Conservation (phyloP, 2,329 filamentous ascomycete genomes). For the Fusarium subtropicale region DNA sequence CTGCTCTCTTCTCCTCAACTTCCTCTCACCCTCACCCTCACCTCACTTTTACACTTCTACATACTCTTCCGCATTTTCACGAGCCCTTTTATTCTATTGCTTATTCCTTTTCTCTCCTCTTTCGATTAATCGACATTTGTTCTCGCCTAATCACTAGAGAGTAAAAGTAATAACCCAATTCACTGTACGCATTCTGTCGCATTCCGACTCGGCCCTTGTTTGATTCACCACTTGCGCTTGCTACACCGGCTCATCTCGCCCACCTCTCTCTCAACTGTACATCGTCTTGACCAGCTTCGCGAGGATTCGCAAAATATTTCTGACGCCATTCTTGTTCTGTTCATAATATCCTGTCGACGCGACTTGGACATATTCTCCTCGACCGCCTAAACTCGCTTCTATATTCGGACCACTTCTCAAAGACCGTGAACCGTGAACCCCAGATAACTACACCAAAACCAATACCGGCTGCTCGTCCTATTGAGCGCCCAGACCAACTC, state of each 20-base stretch:
- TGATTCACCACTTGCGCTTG: conserved; percentile 30
- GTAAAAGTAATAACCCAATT: conserved; percentile 27
- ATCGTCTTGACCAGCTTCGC: conserved; percentile 4
- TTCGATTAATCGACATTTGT: conserved; percentile 26
- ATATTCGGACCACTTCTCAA: conserved; percentile 32
- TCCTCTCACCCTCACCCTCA: conserved; percentile 24
- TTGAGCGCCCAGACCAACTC: conserved; percentile 44
- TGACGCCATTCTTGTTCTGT: neutral
- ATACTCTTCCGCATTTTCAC: conserved; percentile 13
- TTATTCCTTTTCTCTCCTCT: conserved; percentile 16
- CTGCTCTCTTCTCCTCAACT: conserved; percentile 13
- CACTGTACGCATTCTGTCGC: conserved; percentile 25
- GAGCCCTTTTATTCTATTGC: conserved; percentile 18
- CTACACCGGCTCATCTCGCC: conserved; percentile 11
- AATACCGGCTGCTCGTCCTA: conserved; percentile 35
- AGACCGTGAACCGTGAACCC: conserved; percentile 35
- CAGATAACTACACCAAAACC: conserved; percentile 25
- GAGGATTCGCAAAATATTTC: conserved; percentile 13
- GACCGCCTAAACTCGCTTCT: conserved; percentile 38
- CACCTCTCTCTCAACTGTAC: neutral
- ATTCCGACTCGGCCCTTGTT: conserved; percentile 29
- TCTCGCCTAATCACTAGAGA: conserved; percentile 23
- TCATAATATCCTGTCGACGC: conserved; percentile 28
- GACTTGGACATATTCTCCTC: conserved; percentile 29
- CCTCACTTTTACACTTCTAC: conserved; percentile 18